Evolutionary conservation across 495 filamentous ascomycete genomes (phyloP).

Genomic region (Physcia stellaris): DNA sequence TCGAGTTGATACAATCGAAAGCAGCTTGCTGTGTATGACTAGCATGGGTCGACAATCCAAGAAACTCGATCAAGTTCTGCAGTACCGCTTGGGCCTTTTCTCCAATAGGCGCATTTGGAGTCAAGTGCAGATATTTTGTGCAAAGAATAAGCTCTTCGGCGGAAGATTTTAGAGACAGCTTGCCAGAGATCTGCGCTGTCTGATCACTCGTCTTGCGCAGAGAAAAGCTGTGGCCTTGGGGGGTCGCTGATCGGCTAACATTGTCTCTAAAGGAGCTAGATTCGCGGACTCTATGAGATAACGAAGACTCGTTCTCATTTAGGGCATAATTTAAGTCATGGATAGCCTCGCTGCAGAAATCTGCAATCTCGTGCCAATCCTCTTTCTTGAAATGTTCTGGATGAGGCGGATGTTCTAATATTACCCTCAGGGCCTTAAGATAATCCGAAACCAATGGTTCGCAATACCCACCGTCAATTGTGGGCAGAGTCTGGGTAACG

Average conservation of each 20-base stretch:
- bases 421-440: slow-evolving; percentile 52
- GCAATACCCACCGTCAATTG: slow-evolving; percentile 46
- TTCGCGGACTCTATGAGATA: not conserved
- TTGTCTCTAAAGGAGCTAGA: not conserved
- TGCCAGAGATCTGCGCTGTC: not conserved
- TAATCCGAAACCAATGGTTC: slow-evolving; percentile 67
- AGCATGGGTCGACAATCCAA: slow-evolving; percentile 44
- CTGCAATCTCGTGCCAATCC: slow-evolving; percentile 53
- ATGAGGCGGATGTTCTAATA: slow-evolving; percentile 61
- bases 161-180: slow-evolving; percentile 14
- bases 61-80: slow-evolving; percentile 42
- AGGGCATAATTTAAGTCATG: slow-evolving; percentile 13
- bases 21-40: slow-evolving; percentile 53
- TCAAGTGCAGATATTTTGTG: slow-evolving; percentile 48
- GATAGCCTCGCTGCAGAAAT: slow-evolving; percentile 50
- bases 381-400: slow-evolving; percentile 58
- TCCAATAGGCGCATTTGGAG: slow-evolving; percentile 59
- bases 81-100: slow-evolving; percentile 44
- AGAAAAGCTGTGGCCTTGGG: not conserved
- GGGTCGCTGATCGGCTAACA: slow-evolving; percentile 10
- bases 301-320: not conserved
- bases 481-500: slow-evolving; percentile 59
- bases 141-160: slow-evolving; percentile 49
- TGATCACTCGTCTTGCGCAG: slow-evolving; percentile 1
- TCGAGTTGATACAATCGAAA: slow-evolving; percentile 60